phyloP scores from a whole-genome alignment of 768 basidiomycete genomes.

The Rhizopogon vinicolor region DNA sequence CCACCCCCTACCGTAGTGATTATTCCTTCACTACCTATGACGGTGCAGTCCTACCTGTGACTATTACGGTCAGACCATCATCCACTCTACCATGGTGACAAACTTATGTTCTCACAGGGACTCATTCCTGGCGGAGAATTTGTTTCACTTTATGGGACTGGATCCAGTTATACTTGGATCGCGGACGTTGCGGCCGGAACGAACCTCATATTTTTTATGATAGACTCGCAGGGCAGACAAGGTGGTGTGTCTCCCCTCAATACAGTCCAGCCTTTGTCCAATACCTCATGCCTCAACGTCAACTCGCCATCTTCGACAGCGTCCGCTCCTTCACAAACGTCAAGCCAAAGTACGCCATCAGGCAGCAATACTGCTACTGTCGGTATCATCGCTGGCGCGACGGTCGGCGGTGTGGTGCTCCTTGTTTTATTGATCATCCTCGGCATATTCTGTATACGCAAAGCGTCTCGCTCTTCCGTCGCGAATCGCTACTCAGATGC shows the following conservation, averaged over 20 bases:
- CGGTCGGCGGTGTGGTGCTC: slow-evolving; percentile 49
- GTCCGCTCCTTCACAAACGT: slow-evolving; percentile 15
- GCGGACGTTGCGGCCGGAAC: slow-evolving; percentile 58
- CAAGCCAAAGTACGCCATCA: slow-evolving; percentile 13
- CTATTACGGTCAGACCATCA: slow-evolving; percentile 38
- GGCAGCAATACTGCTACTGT: slow-evolving; percentile 34
- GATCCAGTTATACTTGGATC: slow-evolving; percentile 45
- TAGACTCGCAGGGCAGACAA: slow-evolving; percentile 41
- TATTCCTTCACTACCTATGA: slow-evolving; percentile 42
- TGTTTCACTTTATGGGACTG: slow-evolving; percentile 34
- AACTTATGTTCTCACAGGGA: slow-evolving; percentile 32
- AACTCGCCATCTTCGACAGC: slow-evolving; percentile 48
- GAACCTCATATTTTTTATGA: slow-evolving; percentile 51
- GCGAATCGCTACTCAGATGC: slow-evolving; percentile 33
- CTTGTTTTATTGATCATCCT: slow-evolving; percentile 48
- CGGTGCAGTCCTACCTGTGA: slow-evolving; percentile 46
- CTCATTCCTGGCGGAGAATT: slow-evolving; percentile 58
- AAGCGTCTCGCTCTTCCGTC: slow-evolving; percentile 16
- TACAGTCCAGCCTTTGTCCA: slow-evolving; percentile 41
- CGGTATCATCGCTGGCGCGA: slow-evolving; percentile 43
- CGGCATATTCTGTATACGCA: slow-evolving; percentile 39
- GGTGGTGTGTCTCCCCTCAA: slow-evolving; percentile 59
- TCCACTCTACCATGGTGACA: not conserved
- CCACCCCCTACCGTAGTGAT: slow-evolving; percentile 27
- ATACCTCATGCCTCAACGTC: slow-evolving; percentile 37